These are phyloP conservation scores for Paraconiothyrium sp. DNA, from an alignment of 2,329 filamentous ascomycete species.

Conservation along the genomic window DNA sequence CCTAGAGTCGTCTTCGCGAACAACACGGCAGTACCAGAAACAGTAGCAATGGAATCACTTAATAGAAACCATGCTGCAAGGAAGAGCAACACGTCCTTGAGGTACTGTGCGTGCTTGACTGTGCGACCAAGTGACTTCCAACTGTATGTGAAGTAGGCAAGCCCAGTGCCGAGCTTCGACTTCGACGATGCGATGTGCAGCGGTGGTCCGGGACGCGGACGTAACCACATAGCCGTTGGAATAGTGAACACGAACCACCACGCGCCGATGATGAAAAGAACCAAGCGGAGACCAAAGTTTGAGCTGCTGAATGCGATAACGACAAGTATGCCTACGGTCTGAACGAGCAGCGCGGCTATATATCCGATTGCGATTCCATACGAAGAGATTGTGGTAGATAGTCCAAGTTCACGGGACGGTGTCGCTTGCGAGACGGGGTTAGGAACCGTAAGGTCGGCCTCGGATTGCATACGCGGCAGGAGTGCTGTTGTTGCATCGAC, in stretches of 20 bases:
- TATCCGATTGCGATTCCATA: slow-evolving; percentile 96
- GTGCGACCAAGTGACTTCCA: slow-evolving; percentile 90
- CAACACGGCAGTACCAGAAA: slow-evolving; percentile 91
- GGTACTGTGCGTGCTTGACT: slow-evolving; percentile 74
- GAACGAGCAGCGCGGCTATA: slow-evolving; percentile 82
- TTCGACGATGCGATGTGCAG: slow-evolving; percentile 44
- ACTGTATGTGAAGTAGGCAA: slow-evolving; percentile 80
- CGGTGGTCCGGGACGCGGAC: slow-evolving; percentile 87
- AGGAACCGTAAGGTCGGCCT: slow-evolving; percentile 42
- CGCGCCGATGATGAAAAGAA: slow-evolving; percentile 83
- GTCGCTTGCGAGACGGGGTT: slow-evolving; percentile 39
- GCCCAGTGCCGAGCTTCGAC: slow-evolving; percentile 60
- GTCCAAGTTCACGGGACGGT: slow-evolving; percentile 73
- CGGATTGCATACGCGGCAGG: slow-evolving; percentile 38
- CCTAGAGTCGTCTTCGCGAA: slow-evolving; percentile 93
- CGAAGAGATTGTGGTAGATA: slow-evolving; percentile 91
- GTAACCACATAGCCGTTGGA: slow-evolving; percentile 85
- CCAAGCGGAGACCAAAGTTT: slow-evolving; percentile 85
- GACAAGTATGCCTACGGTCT: slow-evolving; percentile 81
- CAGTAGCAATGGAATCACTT: slow-evolving; percentile 92
- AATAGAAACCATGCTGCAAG: slow-evolving; percentile 93
- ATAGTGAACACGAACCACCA: slow-evolving; percentile 97
- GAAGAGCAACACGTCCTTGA: slow-evolving; percentile 80
- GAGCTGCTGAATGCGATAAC: slow-evolving; percentile 71
- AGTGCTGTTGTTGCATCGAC: slow-evolving; percentile 50